Conservation (phyloP, 1,284 basidiomycete genomes). For the Leccinum subfulvum region DNA sequence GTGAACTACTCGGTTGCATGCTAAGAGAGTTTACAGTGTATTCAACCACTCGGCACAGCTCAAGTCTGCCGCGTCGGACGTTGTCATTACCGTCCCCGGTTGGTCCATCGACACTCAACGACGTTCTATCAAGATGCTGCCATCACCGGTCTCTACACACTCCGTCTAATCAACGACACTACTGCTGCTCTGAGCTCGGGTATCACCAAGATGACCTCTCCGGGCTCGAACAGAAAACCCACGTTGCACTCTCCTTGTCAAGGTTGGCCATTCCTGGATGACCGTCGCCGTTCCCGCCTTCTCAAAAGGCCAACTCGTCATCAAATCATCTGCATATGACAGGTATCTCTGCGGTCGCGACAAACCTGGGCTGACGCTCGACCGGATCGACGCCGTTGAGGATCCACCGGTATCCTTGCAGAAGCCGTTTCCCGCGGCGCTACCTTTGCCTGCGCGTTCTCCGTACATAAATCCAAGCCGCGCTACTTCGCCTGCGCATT, state of each 20-base stretch:
- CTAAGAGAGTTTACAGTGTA: not conserved
- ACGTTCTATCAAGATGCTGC: conserved; percentile 86
- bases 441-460: conserved; percentile 31
- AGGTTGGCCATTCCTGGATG: conserved; percentile 88
- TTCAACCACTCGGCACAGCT: not conserved
- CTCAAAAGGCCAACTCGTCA: conserved; percentile 85
- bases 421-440: conserved; percentile 92
- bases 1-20: too few relatives aligned
- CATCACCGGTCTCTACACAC: conserved; percentile 39
- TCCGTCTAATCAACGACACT: not conserved
- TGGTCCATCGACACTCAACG: conserved; percentile 94
- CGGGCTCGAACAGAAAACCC: not conserved
- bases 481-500: too few relatives aligned
- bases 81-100: conserved; percentile 91
- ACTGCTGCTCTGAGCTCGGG: not conserved
- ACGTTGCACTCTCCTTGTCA: conserved; percentile 86
- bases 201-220: not conserved
- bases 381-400: conserved; percentile 86
- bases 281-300: conserved; percentile 86
- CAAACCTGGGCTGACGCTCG: conserved; percentile 79
- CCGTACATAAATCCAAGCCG: too few relatives aligned
- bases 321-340: conserved; percentile 36
- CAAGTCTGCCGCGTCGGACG: conserved; percentile 21
- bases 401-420: conserved; percentile 93
- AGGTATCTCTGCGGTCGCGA: not conserved